Conservation (phyloP, 1,139 yeast genomes). For the Groenewaldozyma auringiensis region DNA sequence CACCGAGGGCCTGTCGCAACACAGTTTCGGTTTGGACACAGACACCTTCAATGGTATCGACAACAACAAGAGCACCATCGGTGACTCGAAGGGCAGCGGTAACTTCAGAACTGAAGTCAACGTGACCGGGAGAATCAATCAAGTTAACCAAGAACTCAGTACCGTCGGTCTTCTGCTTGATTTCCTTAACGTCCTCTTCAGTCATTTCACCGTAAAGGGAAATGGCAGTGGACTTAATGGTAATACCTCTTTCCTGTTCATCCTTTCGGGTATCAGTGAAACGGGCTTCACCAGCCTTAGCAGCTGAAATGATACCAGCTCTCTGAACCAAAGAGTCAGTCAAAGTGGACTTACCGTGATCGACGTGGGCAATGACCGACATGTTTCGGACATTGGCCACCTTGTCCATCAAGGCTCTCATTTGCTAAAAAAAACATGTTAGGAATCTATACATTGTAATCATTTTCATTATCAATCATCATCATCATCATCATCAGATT, state of each 20-base stretch:
- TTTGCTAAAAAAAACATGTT: conserved; percentile 41
- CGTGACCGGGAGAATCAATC: conserved; percentile 99
- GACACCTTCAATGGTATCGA: conserved; percentile 99
- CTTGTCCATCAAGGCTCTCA: conserved; percentile 98
- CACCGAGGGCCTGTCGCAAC: conserved; percentile 98
- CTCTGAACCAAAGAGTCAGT: conserved; percentile 98
- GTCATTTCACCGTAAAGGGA: conserved; percentile 86
- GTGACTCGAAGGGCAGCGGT: conserved; percentile 99
- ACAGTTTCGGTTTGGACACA: conserved; percentile 99
- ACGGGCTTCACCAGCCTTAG: conserved; percentile 99
- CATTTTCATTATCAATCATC: too few species aligned
- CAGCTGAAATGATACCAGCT: conserved; percentile 99
- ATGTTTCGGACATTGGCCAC: conserved; percentile 99
- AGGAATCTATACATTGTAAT: neutral
- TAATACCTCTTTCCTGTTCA: conserved; percentile 99
- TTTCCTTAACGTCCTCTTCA: conserved; percentile 91
- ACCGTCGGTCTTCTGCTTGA: conserved; percentile 91
- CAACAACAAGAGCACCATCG: conserved; percentile 99
- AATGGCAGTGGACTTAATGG: conserved; percentile 98
- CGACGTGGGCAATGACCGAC: conserved; percentile 99
- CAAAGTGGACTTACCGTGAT: conserved; percentile 99
- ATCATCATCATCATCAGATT: too few species aligned
- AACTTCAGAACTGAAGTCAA: conserved; percentile 99
- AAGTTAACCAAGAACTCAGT: conserved; percentile 93
- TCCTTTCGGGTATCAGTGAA: conserved; percentile 99